Evolutionary conservation across 2,329 filamentous ascomycete genomes (phyloP).

Genomic region (Hyphodiscus sp.): DNA sequence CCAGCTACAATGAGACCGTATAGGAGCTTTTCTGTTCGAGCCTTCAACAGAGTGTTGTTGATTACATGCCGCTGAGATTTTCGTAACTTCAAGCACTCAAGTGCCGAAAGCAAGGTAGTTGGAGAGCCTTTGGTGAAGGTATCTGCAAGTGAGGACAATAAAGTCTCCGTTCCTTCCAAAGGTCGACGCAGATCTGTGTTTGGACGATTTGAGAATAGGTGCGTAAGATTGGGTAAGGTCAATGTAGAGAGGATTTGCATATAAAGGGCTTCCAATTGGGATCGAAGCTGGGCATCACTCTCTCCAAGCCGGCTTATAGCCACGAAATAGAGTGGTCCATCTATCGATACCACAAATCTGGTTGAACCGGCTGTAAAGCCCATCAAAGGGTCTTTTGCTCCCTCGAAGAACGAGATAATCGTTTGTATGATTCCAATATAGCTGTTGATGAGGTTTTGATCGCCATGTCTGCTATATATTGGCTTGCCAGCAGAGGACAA

Average conservation of each 20-base stretch:
- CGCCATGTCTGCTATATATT: conserved; percentile 92
- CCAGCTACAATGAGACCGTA: conserved; percentile 93
- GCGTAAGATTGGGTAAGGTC: conserved; percentile 78
- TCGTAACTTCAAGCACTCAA: conserved; percentile 88
- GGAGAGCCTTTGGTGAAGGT: conserved; percentile 91
- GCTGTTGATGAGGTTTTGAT: conserved; percentile 80
- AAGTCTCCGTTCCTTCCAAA: conserved; percentile 81
- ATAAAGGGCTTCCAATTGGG: conserved; percentile 88
- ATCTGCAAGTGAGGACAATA: conserved; percentile 87
- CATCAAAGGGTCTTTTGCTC: conserved; percentile 66
- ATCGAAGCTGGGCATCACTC: conserved; percentile 79
- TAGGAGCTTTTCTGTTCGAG: conserved; percentile 69
- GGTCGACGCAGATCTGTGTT: conserved; percentile 91
- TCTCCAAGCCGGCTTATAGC: conserved; percentile 90
- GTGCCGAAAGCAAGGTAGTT: conserved; percentile 76
- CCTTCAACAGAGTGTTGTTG: conserved; percentile 79
- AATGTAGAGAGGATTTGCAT: conserved; percentile 97
- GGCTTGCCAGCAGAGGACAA: conserved; percentile 94
- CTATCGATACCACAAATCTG: conserved; percentile 77
- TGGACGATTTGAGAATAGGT: conserved; percentile 81
- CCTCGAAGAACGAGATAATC: conserved; percentile 94
- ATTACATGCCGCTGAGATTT: conserved; percentile 82
- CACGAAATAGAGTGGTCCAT: conserved; percentile 86
- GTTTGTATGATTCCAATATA: conserved; percentile 96
- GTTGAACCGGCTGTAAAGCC: conserved; percentile 83